Conservation (phyloP, 1,284 basidiomycete genomes). For the Ganoderma multipileum region DNA sequence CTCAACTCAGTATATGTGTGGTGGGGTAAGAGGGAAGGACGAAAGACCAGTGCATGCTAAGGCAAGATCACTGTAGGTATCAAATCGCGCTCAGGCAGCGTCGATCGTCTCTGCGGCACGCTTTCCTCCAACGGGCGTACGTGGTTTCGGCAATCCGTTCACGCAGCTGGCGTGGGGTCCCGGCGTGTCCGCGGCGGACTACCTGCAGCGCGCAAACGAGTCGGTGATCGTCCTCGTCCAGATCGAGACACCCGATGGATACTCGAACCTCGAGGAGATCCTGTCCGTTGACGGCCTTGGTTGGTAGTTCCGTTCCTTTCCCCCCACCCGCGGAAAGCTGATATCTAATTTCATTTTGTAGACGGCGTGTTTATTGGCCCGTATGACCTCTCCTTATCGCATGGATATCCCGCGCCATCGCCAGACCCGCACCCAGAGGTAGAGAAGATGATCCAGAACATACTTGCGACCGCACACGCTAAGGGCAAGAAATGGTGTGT, state of each 20-base stretch:
- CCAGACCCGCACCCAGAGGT: slow-evolving; percentile 69
- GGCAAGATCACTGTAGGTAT: background rate
- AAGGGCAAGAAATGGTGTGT: slow-evolving; percentile 73
- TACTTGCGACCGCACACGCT: slow-evolving; percentile 58
- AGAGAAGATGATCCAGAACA: slow-evolving; percentile 65
- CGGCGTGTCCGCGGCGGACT: slow-evolving; percentile 51
- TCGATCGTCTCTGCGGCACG: slow-evolving; percentile 61
- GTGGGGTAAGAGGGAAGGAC: background rate
- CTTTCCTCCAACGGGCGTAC: slow-evolving; percentile 62
- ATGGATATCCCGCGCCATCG: slow-evolving; percentile 63
- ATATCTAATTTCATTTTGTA: slow-evolving; percentile 16
- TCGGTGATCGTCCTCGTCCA: slow-evolving; percentile 67
- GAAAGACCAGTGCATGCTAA: background rate
- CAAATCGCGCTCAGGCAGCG: slow-evolving; percentile 58
- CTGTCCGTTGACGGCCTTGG: slow-evolving; percentile 69
- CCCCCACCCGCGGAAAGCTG: background rate
- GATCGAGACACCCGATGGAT: slow-evolving; percentile 68
- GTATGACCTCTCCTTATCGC: slow-evolving; percentile 67
- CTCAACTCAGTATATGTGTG: background rate
- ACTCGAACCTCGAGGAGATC: slow-evolving; percentile 67
- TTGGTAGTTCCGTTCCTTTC: slow-evolving; percentile 37
- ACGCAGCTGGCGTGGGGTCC: slow-evolving; percentile 60
- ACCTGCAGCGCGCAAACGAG: slow-evolving; percentile 63
- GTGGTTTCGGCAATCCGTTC: slow-evolving; percentile 69
- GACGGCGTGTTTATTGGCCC: slow-evolving; percentile 73